Evolutionary conservation across 2,329 filamentous ascomycete genomes (phyloP), one percentile per base, ranked within the genome.

Genomic region (Diaporthe sp.): DNA sequence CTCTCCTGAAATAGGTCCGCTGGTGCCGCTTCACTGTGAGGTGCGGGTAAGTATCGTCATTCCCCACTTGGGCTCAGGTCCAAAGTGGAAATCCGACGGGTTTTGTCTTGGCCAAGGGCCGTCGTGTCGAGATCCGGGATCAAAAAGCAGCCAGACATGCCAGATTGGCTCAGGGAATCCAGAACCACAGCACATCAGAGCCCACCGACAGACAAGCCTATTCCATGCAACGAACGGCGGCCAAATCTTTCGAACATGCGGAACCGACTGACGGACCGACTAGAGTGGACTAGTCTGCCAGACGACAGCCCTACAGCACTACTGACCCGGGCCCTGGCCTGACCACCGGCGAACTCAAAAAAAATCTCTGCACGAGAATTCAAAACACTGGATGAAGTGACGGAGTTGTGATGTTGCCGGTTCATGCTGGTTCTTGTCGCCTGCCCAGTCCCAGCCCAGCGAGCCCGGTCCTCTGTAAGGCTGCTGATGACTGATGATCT

Each of bases 31-130:
- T 75, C 64, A 67, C 64, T 50, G 30, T 52, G 64, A 67, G 71
- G 64, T 72, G 69, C 71, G 60, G 71, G 74, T 71, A 38, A 67
- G 71, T 75, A 75, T 75, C 74, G 74, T 75, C 74, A 75, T 75
- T 74, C 74, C 71, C 74, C 74, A 75, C 74, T 71, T 68, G 25
- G 22, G 40, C 42, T 52, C 66, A 75, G 71, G 58, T 69, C 72
- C 58, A 61, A 73, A 74, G 50, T 47, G 67, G 71, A 67, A 74
- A 75, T 71, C 33, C 71, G 71, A 68, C 55, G 47, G 35, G 69
- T 52, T 72, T 64, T 72, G 35, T 33, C 42, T 61, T 67, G 64
- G 64, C 64, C n/a, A 15, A 67, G 64, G 45, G 45, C 64, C 64
- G 64, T 52, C 64, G 45, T 67, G 64, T 67, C 45, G 64, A 67